These are phyloP conservation scores for Fusarium papillatum DNA, from an alignment of 2,329 filamentous ascomycete genomes.

Conservation along the genomic window DNA sequence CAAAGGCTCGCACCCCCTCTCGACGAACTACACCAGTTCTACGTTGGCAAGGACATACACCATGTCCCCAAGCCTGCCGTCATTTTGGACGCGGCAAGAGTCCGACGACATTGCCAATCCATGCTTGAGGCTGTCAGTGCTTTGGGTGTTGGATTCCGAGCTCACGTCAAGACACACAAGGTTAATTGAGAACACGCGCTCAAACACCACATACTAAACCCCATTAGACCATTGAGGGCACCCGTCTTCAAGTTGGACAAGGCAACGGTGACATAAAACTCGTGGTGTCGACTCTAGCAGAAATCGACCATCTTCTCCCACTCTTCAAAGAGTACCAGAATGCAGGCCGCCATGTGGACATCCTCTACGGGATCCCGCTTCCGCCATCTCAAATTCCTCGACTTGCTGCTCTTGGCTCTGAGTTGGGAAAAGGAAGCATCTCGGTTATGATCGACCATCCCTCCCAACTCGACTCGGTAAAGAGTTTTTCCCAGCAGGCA, in stretches of 20 bases:
- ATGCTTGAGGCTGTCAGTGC: slow-evolving; percentile 65
- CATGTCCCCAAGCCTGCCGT: slow-evolving; percentile 66
- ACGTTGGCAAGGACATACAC: slow-evolving; percentile 42
- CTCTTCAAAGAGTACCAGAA: slow-evolving; percentile 58
- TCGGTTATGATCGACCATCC: slow-evolving; percentile 71
- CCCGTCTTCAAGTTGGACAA: slow-evolving; percentile 67
- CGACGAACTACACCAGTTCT: slow-evolving; percentile 38
- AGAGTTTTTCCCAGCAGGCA: slow-evolving; percentile 48
- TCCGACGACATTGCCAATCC: slow-evolving; percentile 66
- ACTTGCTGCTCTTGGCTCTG: slow-evolving; percentile 58
- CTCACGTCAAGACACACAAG: slow-evolving; percentile 78
- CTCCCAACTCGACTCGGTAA: slow-evolving; percentile 54
- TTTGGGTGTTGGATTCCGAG: slow-evolving; percentile 68
- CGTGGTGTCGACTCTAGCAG: slow-evolving; percentile 70
- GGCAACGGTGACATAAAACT: slow-evolving; percentile 59
- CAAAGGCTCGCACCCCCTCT: slow-evolving; percentile 28
- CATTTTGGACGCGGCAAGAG: slow-evolving; percentile 67
- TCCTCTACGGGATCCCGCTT: slow-evolving; percentile 74
- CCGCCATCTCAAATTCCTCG: slow-evolving; percentile 66
- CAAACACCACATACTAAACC: rapidly evolving
- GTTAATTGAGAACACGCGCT: slow-evolving; percentile 43
- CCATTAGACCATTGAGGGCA: slow-evolving; percentile 65
- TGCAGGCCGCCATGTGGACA: slow-evolving; percentile 35
- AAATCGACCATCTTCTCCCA: slow-evolving; percentile 67
- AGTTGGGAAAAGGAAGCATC: slow-evolving; percentile 61